These are phyloP conservation scores for Penicillium verrucosum DNA, from an alignment of 2,329 filamentous ascomycete genomes.

Conservation along the genomic window DNA sequence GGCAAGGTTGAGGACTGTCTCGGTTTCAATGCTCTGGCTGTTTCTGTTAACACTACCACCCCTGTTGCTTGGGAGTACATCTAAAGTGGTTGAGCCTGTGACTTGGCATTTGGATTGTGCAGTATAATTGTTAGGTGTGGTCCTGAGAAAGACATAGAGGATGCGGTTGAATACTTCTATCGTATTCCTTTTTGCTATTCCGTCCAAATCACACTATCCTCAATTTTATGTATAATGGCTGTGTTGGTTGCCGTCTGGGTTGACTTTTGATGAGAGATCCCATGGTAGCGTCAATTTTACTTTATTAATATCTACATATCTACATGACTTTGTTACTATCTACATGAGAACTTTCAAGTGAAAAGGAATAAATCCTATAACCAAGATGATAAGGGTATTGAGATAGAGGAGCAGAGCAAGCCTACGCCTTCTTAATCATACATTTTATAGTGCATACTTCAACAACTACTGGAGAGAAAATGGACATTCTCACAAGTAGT, in stretches of 20 bases:
- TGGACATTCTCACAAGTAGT: too few species aligned
- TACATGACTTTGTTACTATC: not conserved
- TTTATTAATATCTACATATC: not conserved
- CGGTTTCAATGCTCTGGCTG: slow-evolving; percentile 36
- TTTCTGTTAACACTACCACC: slow-evolving; percentile 19
- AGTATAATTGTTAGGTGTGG: not conserved
- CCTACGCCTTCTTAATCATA: too few species aligned
- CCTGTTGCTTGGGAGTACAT: slow-evolving; percentile 41
- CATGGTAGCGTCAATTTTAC: too few species aligned
- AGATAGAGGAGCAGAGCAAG: too few species aligned
- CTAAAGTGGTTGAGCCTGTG: slow-evolving; percentile 19
- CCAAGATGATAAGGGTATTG: too few species aligned
- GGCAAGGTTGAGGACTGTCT: slow-evolving; percentile 39
- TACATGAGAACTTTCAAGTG: too few species aligned
- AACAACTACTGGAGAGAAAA: too few species aligned
- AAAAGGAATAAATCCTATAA: too few species aligned
- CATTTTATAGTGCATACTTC: too few species aligned
- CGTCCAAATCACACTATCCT: not conserved
- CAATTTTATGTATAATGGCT: not conserved
- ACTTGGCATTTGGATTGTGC: not conserved
- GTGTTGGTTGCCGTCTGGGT: too few species aligned
- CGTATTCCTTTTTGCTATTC: not conserved
- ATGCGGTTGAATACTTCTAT: not conserved
- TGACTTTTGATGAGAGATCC: too few species aligned
- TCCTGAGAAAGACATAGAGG: not conserved